Conservation (phyloP, 1,139 yeast species). For the Yamadazyma dushanensis region DNA sequence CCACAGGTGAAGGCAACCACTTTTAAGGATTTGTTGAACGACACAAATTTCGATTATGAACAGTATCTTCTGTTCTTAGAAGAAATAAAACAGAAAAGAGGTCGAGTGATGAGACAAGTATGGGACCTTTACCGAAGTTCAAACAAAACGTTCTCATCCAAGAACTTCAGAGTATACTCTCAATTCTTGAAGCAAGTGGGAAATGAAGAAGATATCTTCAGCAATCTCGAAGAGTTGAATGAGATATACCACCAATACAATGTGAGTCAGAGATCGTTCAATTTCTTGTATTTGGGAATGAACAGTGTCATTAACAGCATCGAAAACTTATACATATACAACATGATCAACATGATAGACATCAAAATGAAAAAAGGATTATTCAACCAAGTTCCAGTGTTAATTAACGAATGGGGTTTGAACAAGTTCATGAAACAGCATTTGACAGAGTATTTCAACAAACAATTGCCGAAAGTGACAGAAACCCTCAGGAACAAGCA, state of each 20-base stretch:
- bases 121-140: slow-evolving; percentile 34
- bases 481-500: slow-evolving; percentile 29
- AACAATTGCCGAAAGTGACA: slow-evolving; percentile 23
- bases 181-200: slow-evolving; percentile 21
- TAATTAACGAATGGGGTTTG: slow-evolving; percentile 41
- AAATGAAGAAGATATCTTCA: slow-evolving; percentile 23
- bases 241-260: slow-evolving; percentile 22
- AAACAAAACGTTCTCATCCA: slow-evolving; percentile 25
- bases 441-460: slow-evolving; percentile 19
- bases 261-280: slow-evolving; percentile 28
- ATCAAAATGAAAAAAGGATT: slow-evolving; percentile 27
- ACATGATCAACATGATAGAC: slow-evolving; percentile 29
- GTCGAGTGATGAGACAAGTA: slow-evolving; percentile 28
- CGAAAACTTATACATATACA: slow-evolving; percentile 22
- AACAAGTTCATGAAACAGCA: slow-evolving; percentile 27
- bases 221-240: slow-evolving; percentile 23
- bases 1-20: slow-evolving; percentile 10
- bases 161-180: slow-evolving; percentile 26
- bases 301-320: slow-evolving; percentile 6
- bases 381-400: slow-evolving; percentile 26
- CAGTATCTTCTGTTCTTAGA: slow-evolving; percentile 31
- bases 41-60: slow-evolving; percentile 42
- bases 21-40: slow-evolving; percentile 30
- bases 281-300: slow-evolving; percentile 16
- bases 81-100: slow-evolving; percentile 27